Evolutionary conservation across 345 rosid species (phyloP).

Genomic region (Conringia planisiliqua): DNA sequence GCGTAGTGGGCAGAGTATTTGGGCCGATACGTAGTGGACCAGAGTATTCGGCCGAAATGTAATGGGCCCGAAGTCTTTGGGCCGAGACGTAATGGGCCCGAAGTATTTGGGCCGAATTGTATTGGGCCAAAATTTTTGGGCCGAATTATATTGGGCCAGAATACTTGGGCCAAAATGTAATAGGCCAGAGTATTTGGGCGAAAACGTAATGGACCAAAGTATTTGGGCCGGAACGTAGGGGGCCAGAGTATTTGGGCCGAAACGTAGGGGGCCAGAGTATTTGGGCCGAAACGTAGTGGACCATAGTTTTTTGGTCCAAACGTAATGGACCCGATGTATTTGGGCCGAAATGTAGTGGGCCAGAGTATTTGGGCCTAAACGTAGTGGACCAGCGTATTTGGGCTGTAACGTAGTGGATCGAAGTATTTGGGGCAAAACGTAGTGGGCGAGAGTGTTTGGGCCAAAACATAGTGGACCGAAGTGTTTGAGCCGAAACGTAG

Average conservation of each 20-base stretch:
- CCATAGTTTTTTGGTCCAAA: not conserved
- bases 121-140: no score
- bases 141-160: no score
- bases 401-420: not conserved
- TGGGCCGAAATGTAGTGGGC: not conserved
- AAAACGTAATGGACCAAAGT: not conserved
- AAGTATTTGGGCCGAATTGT: no score
- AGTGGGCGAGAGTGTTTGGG: no score
- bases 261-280: not conserved
- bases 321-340: not conserved
- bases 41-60: no score
- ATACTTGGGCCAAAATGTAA: no score
- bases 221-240: not conserved
- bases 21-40: no score
- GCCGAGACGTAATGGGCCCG: no score
- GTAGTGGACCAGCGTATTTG: not conserved
- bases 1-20: no score
- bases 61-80: no score
- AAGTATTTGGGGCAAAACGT: not conserved
- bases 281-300: not conserved
- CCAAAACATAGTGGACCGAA: not conserved
- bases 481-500: not conserved
- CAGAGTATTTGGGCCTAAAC: not conserved
- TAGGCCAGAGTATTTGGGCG: not conserved
- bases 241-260: not conserved